Evolutionary conservation across 805 yeast genomes (phyloP), one percentile per base, ranked within the genome.

Genomic region (Candida silvicultrix): DNA sequence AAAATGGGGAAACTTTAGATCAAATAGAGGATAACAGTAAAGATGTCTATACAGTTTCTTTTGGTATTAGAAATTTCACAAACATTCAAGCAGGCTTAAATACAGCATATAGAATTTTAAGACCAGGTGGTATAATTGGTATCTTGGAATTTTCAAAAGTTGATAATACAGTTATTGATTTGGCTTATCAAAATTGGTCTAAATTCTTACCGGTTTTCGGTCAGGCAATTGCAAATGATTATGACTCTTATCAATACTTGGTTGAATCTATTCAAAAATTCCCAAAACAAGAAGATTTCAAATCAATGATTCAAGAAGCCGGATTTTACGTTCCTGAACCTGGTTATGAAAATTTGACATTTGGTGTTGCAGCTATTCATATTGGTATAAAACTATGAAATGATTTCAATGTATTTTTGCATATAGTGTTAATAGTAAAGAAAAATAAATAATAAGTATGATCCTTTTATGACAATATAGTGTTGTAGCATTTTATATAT

Each of bases 111-210:
- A 78, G 99, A 57, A 96, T 92, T 28, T 78, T 94, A 63, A 88
- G 85, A 66, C 98, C 98, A 12, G 99, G 99, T 59, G 99, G 99
- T 58, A 86, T 94, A 41, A 94, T 94, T 64, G 97, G 96, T 35
- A 90, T 98, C 67, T 74, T 94, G 48, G 99, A 94, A 65, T 94
- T 94, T 61, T 85, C 95, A 45, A 94, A 90, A 63, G 97, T 94
- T 47, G 83, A 85, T 42, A 87, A 89, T 64, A 82, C 85, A 25
- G 60, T 81, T 10, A 70, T 94, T 44, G 92, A 88, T 62, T 72
- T 79, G 49, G 67, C 81, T 23, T 94, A 94, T 73, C 89, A 85
- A 62, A 83, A 88, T 37, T 94, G 95, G 77, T 87, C 97, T 15
- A 85, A 87, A 47, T 69, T 85, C 42, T 74, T 94, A 54, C 99